A percentile compares a stretch with the other conserved stretches of the same genome.
phyloP scores from a whole-genome alignment of 108 stramenopile genomes.

The Epithemia pelagica region DNA sequence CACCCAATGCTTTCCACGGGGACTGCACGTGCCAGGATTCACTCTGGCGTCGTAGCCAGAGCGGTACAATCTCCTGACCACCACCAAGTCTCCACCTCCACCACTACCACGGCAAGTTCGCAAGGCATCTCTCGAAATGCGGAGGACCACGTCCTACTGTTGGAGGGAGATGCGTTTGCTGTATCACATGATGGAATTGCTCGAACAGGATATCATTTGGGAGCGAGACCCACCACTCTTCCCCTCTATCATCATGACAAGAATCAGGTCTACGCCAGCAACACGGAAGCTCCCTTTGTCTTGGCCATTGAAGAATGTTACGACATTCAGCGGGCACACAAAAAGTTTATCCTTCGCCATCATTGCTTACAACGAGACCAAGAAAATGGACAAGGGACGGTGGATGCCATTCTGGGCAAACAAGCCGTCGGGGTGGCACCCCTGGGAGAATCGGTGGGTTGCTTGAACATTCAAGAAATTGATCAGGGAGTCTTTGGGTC shows the following conservation, averaged over 20 bases:
- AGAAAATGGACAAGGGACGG: not conserved
- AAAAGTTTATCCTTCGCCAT: constrained; percentile 30
- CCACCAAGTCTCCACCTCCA: too few species aligned
- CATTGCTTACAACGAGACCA: not conserved
- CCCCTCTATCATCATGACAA: not conserved
- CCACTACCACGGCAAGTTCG: not conserved
- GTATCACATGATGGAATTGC: constrained; percentile 42
- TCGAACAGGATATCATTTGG: constrained; percentile 38
- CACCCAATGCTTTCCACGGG: too few species aligned
- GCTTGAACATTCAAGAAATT: constrained; percentile 51
- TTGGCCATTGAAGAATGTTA: constrained; percentile 39
- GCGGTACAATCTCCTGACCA: too few species aligned
- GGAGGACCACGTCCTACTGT: constrained; percentile 16
- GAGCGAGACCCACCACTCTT: constrained; percentile 5
- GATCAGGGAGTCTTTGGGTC: constrained; percentile 16
- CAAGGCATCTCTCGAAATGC: not conserved
- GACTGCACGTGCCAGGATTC: too few species aligned
- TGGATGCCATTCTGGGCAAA: not conserved
- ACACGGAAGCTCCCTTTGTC: constrained; percentile 1
- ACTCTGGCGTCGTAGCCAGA: too few species aligned
- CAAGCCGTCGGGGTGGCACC: not conserved
- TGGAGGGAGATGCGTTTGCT: constrained; percentile 46
- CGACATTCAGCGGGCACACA: constrained; percentile 33
- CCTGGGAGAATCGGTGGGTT: not conserved
- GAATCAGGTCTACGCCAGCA: not conserved